Evolutionary conservation across 2,329 filamentous ascomycete species (phyloP), one percentile per base, ranked within the genome.

Genomic region (Pseudogymnoascus sp.): DNA sequence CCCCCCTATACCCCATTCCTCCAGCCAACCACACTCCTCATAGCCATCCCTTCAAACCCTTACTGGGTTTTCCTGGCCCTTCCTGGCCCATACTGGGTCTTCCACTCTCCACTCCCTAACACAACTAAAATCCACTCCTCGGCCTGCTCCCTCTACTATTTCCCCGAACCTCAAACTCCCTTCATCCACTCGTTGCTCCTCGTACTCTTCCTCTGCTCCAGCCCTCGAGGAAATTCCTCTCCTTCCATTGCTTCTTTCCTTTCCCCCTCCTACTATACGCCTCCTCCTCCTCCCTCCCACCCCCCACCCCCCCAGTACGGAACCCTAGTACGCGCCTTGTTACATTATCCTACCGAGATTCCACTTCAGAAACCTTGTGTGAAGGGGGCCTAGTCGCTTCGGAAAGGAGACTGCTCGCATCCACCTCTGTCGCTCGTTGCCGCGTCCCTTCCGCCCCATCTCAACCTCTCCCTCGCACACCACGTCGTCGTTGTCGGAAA

Each of bases 371-470:
- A 25, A 22, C 42, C 23, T 49, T 49, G 22, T 49, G 42, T 28
- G 22, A 28, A 49, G 11, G 22, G 22, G 42, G 42, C 23, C 42
- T 49, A 49, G 42, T 49, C 42, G 14, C 22, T 28, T 49, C 42
- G 42, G 23, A 49, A 49, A 49, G 42, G 42, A 49, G 42, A 12
- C 19, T 49, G 5, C 42, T 49, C 42, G 4, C 42, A 49, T 49
- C 42, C 42, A 28, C 23, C 14, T 49, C 22, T 25, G 41, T 49
- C 42, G 42, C 42, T 49, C 42, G 42, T 49, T 49, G 42, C 42
- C 42, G 42, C 42, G 42, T 49, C 42, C 23, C 42, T 49, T 28
- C 42, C 42, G 42, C 42, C 42, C 42, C 42, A 49, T 49, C 42
- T 14, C 42, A 49, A 49, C 23, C 23, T 28, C 14, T 49, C 42